Evolutionary conservation across 2,329 filamentous ascomycete genomes (phyloP), one percentile per base, ranked within the genome.

Genomic region (Diplodia intermedia): DNA sequence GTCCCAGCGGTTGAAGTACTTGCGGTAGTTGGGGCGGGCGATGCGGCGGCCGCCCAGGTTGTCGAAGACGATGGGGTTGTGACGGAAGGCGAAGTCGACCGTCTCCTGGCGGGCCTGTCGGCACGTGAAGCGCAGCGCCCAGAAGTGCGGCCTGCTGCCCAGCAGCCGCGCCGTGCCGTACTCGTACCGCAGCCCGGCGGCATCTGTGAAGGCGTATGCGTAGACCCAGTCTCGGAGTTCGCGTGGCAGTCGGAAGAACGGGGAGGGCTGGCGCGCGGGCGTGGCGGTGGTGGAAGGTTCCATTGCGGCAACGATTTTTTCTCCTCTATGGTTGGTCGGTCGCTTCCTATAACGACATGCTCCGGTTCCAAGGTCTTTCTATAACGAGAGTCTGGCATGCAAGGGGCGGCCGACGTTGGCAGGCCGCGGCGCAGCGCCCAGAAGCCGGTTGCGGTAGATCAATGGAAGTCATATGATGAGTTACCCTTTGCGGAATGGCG

Each of bases 1-100:
- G 54, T 67, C 65, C 65, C 65, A 67, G 54, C 65, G 65, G 47
- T 67, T 60, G 43, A 67, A 60, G 65, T 67, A 67, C 65, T 67
- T 67, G 65, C 65, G 65, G 29, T 60, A 67, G 54, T 67, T 67
- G 40, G 65, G 65, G 5, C 65, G 54, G 23, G 54, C 33, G 43
- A 67, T 67, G 53, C 53, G 65, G 12, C 65, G 53, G n/a, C 29
- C n/a, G 29, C 54, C 55, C 31, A 67, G 65, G 65, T 67, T 67
- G 66, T 62, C 66, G 66, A 67, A 67, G 33, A 62, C 33, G 56
- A 67, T 47, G 56, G 15, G n/a, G 33, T 67, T 67, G 47, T 54
- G 55, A 14, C n/a, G 14, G 8, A 67, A 29, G 33, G 66, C 47
- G 15, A 54, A 38, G 47, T 52, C 50, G 20, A 47, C 55, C 18